Base-by-base conservation (phyloP, 169 alveolate species). In the Condylostoma magnum region DNA sequence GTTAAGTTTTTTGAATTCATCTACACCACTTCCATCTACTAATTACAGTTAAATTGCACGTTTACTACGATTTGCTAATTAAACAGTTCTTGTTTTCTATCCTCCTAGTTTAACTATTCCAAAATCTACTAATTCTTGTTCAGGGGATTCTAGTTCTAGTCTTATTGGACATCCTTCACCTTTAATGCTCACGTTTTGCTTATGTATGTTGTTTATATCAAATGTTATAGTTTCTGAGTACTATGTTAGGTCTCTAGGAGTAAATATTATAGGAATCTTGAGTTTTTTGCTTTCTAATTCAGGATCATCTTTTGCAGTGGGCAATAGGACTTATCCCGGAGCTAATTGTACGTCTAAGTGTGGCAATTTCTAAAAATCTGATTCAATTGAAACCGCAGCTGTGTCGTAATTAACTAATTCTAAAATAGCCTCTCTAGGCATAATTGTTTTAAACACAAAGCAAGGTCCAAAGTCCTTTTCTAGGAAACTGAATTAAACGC, bases 381-480 rank as follows among this genome's bases (percentile, higher is more conserved):
- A 84, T 78, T 89, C 95, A 22, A 86, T 75, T n/a, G 96, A 93
- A 66, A 85, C 82, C 53, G 96, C 96, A 44, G 92, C 82, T 25
- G 82, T 87, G 51, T 88, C 96, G 65, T 89, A 71, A 52, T 92
- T 92, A 38, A 84, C 87, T 22, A 87, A 80, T 66, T 91, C 95
- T 15, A 88, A 66, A 28, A 76, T 66, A 34, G 67, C 86, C 1
- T 75, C 73, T 33, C 69, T 86, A 2, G 95, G 93, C 67, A 90
- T 79, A 28, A 94, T 92, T 52, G 90, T 77, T 67, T 91, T 80
- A 70, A 92, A 84, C 3, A 94, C 96, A 76, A 91, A 91, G 81
- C 95, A 90, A 43, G 97, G 92, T 15, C 99, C 99, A 70, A 95
- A 95, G 71, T 95, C 97, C 85, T 93, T 87, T 38, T 58, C 41